Conservation (phyloP, 805 yeast species). For the Osmozyma mogii region DNA sequence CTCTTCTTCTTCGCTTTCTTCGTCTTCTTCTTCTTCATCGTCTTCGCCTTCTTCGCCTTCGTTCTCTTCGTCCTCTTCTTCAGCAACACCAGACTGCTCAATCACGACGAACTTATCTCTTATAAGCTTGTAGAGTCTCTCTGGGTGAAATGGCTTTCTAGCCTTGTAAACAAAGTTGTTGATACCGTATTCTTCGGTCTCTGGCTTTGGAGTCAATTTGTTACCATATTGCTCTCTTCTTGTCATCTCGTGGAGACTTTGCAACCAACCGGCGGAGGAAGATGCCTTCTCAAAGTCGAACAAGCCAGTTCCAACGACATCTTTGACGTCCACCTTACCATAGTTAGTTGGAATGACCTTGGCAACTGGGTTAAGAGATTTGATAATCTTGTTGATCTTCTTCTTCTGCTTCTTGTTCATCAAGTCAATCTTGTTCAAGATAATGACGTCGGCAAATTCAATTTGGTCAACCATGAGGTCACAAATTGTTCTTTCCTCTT, state of each 20-base stretch:
- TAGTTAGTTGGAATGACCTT: conserved; percentile 27
- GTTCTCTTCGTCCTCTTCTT: conserved; percentile 12
- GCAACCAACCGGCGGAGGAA: conserved; percentile 39
- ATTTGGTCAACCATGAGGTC: conserved; percentile 41
- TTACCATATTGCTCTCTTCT: conserved; percentile 23
- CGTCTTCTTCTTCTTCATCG: conserved; percentile 6
- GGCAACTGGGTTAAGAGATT: conserved; percentile 36
- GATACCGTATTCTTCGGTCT: conserved; percentile 40
- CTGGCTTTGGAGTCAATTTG: conserved; percentile 34
- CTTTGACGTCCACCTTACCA: conserved; percentile 26
- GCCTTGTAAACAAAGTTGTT: conserved; percentile 35
- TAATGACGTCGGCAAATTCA: conserved; percentile 39
- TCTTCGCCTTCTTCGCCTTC: conserved; percentile 4
- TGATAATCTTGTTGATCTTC: conserved; percentile 25
- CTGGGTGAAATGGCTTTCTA: conserved; percentile 39
- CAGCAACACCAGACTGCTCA: conserved; percentile 13
- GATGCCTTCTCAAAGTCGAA: conserved; percentile 36
- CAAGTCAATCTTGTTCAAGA: conserved; percentile 30
- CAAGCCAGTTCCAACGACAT: conserved; percentile 27
- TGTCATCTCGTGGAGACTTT: conserved; percentile 31
- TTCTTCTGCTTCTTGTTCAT: conserved; percentile 17
- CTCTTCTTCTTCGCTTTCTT: conserved; percentile 5
- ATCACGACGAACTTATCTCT: conserved; percentile 27
- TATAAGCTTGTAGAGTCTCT: conserved; percentile 27
- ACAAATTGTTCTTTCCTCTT: conserved; percentile 37